Base-by-base conservation (phyloP, 192 early-diverging fungal genomes). In the Kickxella alabastrina region DNA sequence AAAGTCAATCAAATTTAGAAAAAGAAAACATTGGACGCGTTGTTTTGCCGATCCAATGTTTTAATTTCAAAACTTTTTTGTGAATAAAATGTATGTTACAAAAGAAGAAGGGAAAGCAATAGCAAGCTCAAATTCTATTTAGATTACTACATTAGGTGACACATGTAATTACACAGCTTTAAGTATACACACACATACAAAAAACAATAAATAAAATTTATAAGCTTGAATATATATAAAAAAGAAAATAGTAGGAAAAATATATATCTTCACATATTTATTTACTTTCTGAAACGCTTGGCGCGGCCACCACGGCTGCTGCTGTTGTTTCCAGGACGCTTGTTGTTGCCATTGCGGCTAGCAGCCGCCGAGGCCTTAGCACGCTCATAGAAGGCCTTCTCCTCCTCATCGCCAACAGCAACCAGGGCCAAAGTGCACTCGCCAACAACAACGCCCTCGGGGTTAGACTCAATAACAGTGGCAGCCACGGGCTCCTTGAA, bases 361-460 rank as follows among this genome's bases (percentile, higher is more conserved):
- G 25, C 41, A 19, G 15, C 59, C 13, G 35, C 19, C 7, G 65
- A 53, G 8, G 54, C 51, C 43, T 54, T 49, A 1, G 67, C 67
- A 25, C 67, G 67, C 55, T 70, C 67, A 28, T 42, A 52, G 36
- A 70, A 70, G 9, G 59, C 67, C 45, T 60, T 60, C 45, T 65
- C 52, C 3, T 31, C 62, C 24, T 65, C 62, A 29, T 48, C 62
- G 15, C 48, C 57, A 17, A 65, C 58, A 3, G 27, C 39, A 10
- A 37, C 22, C 45, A 72, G 57, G 38, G 43, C 52, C 36, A 72
- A 32, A 47, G 15, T 42, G 37, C 18, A 9, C 15, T 61, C 72
- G 57, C 43, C 62, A 10, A 76, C 15, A 18, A 43, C 23, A 10
- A 69, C 27, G 28, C 60, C 57, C n/a, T 68, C 62, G 9, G 66